Evolutionary conservation across 208 protist genomes (phyloP).

Genomic region (Leishmania amazonensis): DNA sequence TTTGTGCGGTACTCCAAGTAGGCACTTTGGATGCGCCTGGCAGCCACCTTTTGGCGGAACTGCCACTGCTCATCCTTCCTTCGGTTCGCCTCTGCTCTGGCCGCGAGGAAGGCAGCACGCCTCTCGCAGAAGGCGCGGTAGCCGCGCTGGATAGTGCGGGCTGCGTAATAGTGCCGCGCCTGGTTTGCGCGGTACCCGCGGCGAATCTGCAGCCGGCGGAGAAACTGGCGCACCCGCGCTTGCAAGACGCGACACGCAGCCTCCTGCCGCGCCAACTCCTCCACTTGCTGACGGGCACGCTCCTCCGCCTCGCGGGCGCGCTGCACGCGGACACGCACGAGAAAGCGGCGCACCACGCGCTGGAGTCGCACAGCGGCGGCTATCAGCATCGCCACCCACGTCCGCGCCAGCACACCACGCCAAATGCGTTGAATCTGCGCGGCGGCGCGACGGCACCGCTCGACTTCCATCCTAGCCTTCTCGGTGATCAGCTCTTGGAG

Average conservation of each 20-base stretch:
- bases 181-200: conserved; percentile 54
- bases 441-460: conserved; percentile 56
- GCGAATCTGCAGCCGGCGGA: conserved; percentile 62
- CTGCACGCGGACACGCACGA: conserved; percentile 45
- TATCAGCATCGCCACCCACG: conserved; percentile 53
- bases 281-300: conserved; percentile 29
- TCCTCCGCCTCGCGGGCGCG: conserved; percentile 45
- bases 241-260: conserved; percentile 66
- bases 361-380: conserved; percentile 57
- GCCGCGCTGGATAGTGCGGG: conserved; percentile 76
- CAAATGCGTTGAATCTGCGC: conserved; percentile 75
- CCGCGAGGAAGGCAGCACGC: conserved; percentile 39
- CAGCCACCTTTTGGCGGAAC: conserved; percentile 59
- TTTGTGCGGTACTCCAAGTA: conserved; percentile 60
- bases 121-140: conserved; percentile 66
- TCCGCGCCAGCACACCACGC: conserved; percentile 74
- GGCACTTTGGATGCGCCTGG: conserved; percentile 64
- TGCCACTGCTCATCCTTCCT: conserved; percentile 58
- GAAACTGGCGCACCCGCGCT: conserved; percentile 66
- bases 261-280: conserved; percentile 46
- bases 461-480: conserved; percentile 67
- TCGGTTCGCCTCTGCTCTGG: conserved; percentile 62
- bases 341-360: conserved; percentile 52
- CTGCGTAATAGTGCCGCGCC: conserved; percentile 60
- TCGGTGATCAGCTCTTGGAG: conserved; percentile 75